These are phyloP conservation scores for Aphanomyces invadans DNA, from an alignment of 352 stramenopile species.

Conservation along the genomic window DNA sequence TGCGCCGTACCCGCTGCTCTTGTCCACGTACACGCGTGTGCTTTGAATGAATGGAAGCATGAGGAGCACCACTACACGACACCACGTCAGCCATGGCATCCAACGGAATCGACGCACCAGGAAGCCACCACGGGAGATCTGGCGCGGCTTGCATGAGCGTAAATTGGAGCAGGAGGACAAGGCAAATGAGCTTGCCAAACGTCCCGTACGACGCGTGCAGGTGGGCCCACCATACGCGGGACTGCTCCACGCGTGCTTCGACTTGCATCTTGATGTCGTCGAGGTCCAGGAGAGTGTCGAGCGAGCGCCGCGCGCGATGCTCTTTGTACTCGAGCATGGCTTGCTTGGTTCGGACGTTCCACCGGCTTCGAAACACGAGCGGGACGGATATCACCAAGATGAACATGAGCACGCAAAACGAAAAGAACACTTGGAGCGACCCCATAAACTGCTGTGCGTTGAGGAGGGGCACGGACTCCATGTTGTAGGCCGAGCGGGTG, in stretches of 20 bases:
- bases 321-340: constrained; percentile 8
- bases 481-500: not conserved
- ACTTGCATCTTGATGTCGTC: not conserved
- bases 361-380: constrained; percentile 11
- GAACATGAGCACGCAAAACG: constrained; percentile 8
- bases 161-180: constrained; percentile 3
- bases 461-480: not conserved
- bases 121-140: not conserved
- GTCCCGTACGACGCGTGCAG: constrained; percentile 4
- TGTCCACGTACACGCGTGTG: constrained; percentile 3
- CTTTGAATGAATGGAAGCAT: not conserved
- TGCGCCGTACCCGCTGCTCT: not conserved
- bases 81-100: not conserved
- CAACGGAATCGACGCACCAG: not conserved
- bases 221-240: not conserved
- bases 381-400: constrained; percentile 17
- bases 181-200: not conserved
- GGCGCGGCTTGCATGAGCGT: not conserved
- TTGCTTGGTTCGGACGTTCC: constrained; percentile 1
- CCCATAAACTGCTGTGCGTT: not conserved
- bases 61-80: constrained; percentile 2
- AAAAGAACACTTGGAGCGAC: constrained; percentile 10
- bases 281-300: not conserved
- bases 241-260: not conserved
- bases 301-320: not conserved